These are phyloP conservation scores for Rhodotorula taiwanensis DNA, from an alignment of 768 basidiomycete species.

Conservation along the genomic window DNA sequence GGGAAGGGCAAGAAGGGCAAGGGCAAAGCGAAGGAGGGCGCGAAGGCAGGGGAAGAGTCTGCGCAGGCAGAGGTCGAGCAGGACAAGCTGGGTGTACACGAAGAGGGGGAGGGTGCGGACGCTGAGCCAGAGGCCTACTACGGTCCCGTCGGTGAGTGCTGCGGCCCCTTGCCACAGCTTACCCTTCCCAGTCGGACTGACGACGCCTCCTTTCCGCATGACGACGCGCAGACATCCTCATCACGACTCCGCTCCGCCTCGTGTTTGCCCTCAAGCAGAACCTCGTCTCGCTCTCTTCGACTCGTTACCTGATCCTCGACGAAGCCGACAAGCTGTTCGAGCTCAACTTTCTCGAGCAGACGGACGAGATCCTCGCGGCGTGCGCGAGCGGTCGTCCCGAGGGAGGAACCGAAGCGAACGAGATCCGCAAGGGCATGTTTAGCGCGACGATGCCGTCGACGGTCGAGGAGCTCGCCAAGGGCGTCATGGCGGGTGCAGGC, in stretches of 20 bases:
- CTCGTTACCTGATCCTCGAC: conserved; percentile 37
- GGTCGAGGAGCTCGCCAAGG: conserved; percentile 78
- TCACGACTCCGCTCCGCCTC: conserved; percentile 84
- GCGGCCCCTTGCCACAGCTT: too few relatives aligned
- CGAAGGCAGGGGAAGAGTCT: conserved; percentile 49
- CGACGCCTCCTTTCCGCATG: too few relatives aligned
- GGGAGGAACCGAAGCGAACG: conserved; percentile 2
- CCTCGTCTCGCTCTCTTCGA: conserved; percentile 15
- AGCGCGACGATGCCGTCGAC: conserved; percentile 89
- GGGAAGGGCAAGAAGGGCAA: conserved; percentile 1
- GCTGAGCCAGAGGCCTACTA: conserved; percentile 60
- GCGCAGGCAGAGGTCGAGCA: conserved; percentile 63
- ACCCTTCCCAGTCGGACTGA: too few relatives aligned
- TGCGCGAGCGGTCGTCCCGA: conserved; percentile 53
- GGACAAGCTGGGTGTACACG: conserved; percentile 74
- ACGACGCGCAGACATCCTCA: conserved; percentile 62
- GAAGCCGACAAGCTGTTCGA: conserved; percentile 59
- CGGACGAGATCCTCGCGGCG: conserved; percentile 74
- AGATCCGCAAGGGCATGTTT: conserved; percentile 79
- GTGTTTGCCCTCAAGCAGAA: conserved; percentile 62
- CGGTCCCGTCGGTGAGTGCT: conserved; percentile 27
- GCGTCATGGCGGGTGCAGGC: conserved; percentile 55
- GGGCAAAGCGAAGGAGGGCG: not conserved
- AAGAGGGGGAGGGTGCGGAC: conserved; percentile 56
- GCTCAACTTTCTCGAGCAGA: conserved; percentile 75